Conservation (phyloP, 1,284 basidiomycete genomes). For the Lentinula novae-zelandiae region DNA sequence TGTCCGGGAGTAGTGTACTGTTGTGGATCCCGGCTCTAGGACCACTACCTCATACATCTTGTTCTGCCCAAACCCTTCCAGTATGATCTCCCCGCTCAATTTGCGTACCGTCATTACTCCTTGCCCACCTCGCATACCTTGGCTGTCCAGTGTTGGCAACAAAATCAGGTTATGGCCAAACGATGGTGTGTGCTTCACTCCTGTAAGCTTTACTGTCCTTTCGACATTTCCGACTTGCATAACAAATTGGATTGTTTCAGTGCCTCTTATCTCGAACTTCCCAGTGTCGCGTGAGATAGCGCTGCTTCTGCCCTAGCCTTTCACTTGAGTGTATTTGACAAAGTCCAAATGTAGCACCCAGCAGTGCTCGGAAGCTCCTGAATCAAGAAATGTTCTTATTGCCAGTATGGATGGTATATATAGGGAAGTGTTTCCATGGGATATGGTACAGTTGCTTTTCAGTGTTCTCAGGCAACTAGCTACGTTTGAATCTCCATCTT, state of each 20-base stretch:
- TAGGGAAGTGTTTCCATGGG: no score
- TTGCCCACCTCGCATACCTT: not conserved
- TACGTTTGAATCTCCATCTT: no score
- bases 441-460: no score
- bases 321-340: not conserved
- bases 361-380: slow-evolving; percentile 10
- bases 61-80: not conserved
- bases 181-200: not conserved
- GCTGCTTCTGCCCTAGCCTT: not conserved
- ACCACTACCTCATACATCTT: not conserved
- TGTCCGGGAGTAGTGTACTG: not conserved
- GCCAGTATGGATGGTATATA: no score
- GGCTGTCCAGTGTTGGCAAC: not conserved
- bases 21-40: no score
- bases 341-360: not conserved
- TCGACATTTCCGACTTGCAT: not conserved
- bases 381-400: slow-evolving; percentile 6
- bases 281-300: not conserved
- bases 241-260: not conserved
- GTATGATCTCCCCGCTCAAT: not conserved
- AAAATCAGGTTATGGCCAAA: slow-evolving; percentile 2
- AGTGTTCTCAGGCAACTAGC: no score
- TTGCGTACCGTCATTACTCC: not conserved
- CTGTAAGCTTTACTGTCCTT: not conserved
- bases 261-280: not conserved